Base-by-base conservation (phyloP, 2,329 filamentous ascomycete species). In the Aspergillus novoparasiticus region DNA sequence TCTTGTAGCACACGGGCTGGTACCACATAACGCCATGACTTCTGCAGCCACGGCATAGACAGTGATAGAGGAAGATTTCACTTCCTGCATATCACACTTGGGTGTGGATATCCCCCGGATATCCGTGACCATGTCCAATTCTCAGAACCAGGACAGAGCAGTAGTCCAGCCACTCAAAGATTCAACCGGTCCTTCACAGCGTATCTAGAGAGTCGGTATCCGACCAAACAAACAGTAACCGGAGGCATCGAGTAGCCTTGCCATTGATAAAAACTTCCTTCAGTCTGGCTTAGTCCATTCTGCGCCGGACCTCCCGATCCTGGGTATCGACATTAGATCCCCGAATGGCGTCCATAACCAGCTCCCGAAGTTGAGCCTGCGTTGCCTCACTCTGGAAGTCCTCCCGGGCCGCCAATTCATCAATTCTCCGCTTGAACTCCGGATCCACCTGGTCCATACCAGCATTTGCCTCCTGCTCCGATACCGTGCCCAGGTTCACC, bases 361-460 rank as follows among this genome's bases (percentile, higher is more conserved):
- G 81, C 68, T 87, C 85, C 64, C 93, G 86, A 72, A 99, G 79
- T 73, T 94, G 88, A 26, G 85, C 86, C 78, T 99, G 95, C 4
- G 91, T 92, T 64, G 90, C 87, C 59, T 92, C 89, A 6, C 88
- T 90, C 70, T 94, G 84, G 72, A 97, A 96, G 73, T 98, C 93
- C 28, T 90, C 89, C 46, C 93, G 85, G 41, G 89, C 85, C 2
- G 95, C 94, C 64, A 99, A 80, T 78, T 97, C 91, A 72, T 98
- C 93, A 73, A 99, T 98, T 59, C 92, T 86, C 68, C 90, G 84
- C 73, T 90, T 88, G 69, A 99, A 92, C 69, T 94, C 93, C 1
- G 92, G 88, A 74, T 98, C 93, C 10, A 90, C 86, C 62, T 89
- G 87, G 45, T 83, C 84, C 1, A 82, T 84, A 8, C 86, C 86